Base-by-base conservation (phyloP, 352 stramenopile species). In the Pythium phragmitis region DNA sequence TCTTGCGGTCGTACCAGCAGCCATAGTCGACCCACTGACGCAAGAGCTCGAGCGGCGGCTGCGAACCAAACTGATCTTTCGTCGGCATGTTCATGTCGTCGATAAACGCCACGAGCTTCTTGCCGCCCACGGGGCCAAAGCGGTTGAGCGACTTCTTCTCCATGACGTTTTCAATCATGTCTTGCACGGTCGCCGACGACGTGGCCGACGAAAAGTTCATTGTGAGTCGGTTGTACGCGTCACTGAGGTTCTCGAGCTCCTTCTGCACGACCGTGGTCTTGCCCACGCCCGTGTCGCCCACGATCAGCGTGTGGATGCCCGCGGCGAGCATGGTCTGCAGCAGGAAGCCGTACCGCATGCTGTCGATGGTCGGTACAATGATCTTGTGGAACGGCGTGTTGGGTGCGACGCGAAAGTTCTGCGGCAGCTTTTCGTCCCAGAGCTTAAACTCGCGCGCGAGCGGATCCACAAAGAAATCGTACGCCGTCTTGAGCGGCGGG, bases 51-150 rank as follows among this genome's bases (percentile, higher is more conserved):
- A 98, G 72, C 0, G 93, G 90, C 1, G 92, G 89, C 57, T 98
- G 93, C 7, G 92, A 96, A 17, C 91, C 91, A 61, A 97, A 98
- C 54, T 79, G 72, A 58, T 98, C 91, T 58, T 93, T 93, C 11
- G 85, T 88, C 4, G 90, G 90, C 89, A 98, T 97, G 66, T 98
- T 98, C 72, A 98, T 77, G 60, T 98, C 91, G 51, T 97, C 91
- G 30, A 98, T 89, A 63, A 97, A 97, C 16, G 88, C 95, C 37
- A 97, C 77, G 0, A 98, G 75, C 47, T 92, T 91, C 68, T 96
- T 97, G 34, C 85, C 85, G 14, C 79, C 84, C 0, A 94, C 76
- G 14, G 91, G 91, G 1, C 91, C 91, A 26, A 96, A 98, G 0
- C 86, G 80, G 57, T 97, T 97, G 39, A 96, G 64, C 23, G 78